A percentile compares a stretch with the other conserved stretches of the same genome.
These are phyloP conservation scores for Aegilops umbellulata DNA, from an alignment of 176 grass and related monocot species.

Conservation along the genomic window DNA sequence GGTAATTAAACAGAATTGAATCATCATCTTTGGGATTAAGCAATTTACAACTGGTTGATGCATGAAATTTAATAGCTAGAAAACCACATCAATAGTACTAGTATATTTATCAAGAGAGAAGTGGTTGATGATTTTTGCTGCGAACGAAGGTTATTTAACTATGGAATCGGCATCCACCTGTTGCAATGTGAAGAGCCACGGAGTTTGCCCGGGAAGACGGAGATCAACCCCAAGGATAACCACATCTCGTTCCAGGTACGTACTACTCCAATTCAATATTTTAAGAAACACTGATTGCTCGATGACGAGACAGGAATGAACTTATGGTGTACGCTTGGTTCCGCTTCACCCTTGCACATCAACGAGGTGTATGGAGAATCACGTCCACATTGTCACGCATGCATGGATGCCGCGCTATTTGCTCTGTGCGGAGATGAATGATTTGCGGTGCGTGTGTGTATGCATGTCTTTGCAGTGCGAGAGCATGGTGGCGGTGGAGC, in stretches of 20 bases:
- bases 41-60: neutral
- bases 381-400: too few relatives aligned
- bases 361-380: too few relatives aligned
- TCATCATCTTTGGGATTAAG: too few relatives aligned
- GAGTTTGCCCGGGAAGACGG: conserved; percentile 58
- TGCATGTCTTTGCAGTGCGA: conserved; percentile 2
- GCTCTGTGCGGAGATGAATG: neutral
- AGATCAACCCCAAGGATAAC: conserved; percentile 93
- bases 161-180: conserved; percentile 89
- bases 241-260: conserved; percentile 94
- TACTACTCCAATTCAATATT: neutral
- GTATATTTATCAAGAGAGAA: neutral
- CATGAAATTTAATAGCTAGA: neutral
- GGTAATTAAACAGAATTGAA: conserved; percentile 26
- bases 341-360: too few relatives aligned
- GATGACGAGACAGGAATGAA: too few relatives aligned
- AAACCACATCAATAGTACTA: neutral
- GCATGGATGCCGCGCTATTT: too few relatives aligned
- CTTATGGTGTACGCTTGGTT: too few relatives aligned
- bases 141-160: conserved; percentile 68
- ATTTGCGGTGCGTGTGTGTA: neutral
- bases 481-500: conserved; percentile 6
- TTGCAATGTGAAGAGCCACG: conserved; percentile 53
- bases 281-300: neutral
- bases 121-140: neutral